Base-by-base conservation (phyloP, 805 yeast genomes). In the Zygosaccharomyces bisporus region DNA sequence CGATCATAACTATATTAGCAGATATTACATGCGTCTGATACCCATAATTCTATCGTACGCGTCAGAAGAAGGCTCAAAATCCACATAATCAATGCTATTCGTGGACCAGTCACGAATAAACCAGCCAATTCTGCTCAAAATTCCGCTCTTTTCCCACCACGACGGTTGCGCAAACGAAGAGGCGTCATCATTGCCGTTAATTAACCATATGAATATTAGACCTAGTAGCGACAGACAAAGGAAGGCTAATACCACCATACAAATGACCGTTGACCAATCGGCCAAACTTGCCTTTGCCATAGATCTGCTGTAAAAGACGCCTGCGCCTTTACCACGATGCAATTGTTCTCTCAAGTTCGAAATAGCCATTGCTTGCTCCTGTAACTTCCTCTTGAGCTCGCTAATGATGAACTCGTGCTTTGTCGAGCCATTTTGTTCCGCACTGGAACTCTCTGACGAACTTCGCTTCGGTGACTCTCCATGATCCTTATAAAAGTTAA, bases 331-430 rank as follows among this genome's bases (percentile, higher is more conserved):
- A 27, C 40, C 40, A 25, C 42, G 41, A 25, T 50, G 47, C 34
- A 50, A 41, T 33, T 52, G 60, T n/a, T 50, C 53, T 33, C 51
- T 50, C 12, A 61, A 43, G 4, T 49, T 40, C n/a, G 43, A 36
- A 14, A 63, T 62, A 13, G 56, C 41, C 13, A 54, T 46, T 17
- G 54, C 40, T 49, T 63, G 68, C 31, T 60, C 66, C 24, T 45
- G 50, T 17, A 62, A 36, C 39, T 60, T 63, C 39, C 58, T 53
- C 34, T 44, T 58, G 33, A 62, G 52, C 45, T 61, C 66, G 13
- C 53, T 50, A 6, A 62, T 54, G 13, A 61, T 53, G 33, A 60
- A 60, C 31, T 61, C 63, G 43, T 58, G 58, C 23, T 52, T 50
- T 7, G 57, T 48, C 18, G 52, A 48, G 8, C 18, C 14, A 9